These are phyloP conservation scores for Diplosphaera chodatii DNA, from an alignment of 139 green algal species.

Conservation along the genomic window DNA sequence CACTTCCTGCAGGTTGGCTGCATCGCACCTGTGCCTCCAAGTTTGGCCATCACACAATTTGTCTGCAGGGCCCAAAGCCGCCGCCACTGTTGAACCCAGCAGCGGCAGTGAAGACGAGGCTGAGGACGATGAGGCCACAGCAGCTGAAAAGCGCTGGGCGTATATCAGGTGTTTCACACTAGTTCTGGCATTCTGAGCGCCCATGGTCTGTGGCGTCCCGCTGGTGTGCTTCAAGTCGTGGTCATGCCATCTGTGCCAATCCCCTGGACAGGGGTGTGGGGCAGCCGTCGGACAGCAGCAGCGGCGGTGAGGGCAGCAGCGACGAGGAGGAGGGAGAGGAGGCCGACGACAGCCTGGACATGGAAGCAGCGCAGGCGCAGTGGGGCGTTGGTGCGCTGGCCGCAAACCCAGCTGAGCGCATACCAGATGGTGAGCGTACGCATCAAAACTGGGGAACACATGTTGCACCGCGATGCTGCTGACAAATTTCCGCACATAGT, in stretches of 20 bases:
- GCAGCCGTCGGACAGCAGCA: conserved; percentile 1
- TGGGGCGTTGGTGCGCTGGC: conserved; percentile 70
- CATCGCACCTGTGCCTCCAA: too few relatives aligned
- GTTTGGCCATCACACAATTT: too few relatives aligned
- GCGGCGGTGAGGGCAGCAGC: conserved; percentile 8
- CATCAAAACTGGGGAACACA: too few relatives aligned
- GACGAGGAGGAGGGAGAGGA: conserved; percentile 28
- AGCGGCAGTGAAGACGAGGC: conserved; percentile 9
- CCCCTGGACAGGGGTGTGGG: neutral
- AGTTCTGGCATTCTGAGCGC: too few relatives aligned
- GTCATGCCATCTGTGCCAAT: too few relatives aligned
- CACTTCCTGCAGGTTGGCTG: too few relatives aligned
- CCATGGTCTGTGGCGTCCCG: too few relatives aligned
- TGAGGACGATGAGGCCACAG: neutral
- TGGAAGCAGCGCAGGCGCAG: conserved; percentile 20
- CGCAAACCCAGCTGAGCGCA: conserved; percentile 58
- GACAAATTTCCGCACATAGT: too few relatives aligned
- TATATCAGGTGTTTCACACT: neutral
- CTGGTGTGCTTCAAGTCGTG: too few relatives aligned
- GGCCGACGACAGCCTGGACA: conserved; percentile 4
- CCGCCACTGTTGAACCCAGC: neutral
- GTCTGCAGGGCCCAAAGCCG: neutral
- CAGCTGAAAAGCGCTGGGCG: neutral
- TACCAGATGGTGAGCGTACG: neutral
- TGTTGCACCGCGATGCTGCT: too few relatives aligned